Base-by-base conservation (phyloP, 2,329 filamentous ascomycete genomes). In the Balansia obtecta region DNA sequence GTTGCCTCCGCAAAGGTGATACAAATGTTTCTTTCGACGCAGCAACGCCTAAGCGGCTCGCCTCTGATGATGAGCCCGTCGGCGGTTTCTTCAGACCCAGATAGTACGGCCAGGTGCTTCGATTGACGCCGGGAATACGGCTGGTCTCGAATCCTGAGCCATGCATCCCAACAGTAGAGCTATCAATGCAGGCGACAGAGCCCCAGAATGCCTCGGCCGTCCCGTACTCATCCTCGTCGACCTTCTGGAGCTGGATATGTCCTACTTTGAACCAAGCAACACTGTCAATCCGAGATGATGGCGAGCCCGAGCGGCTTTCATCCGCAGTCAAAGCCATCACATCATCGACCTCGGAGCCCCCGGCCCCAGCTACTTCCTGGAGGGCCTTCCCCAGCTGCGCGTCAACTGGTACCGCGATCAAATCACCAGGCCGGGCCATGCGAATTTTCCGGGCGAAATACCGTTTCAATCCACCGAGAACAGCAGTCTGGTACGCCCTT, bases 211-310 rank as follows among this genome's bases (percentile, higher is more conserved):
- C 83, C 46, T 83, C 79, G 3, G 77, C 76, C 2, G 79, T 72
- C 13, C 79, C 78, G 34, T 81, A 77, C n/a, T 77, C 73, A 8
- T 78, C 72, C 60, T 61, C 73, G 58, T 71, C 82, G 57, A 61
- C 66, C 57, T 70, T 80, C 61, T 71, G 71, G 6, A 75, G 69
- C 50, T 74, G 73, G 48, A 94, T 83, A 52, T 88, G 85, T 39
- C 85, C 85, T 40, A 98, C 85, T 56, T 83, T 87, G 72, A 96
- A 97, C 93, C 93, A 98, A 8, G 88, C 90, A 18, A 95, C 86
- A 32, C 73, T 78, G 65, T 76, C 80, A 57, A 68, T 71, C 58
- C 56, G 70, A 51, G 55, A 63, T 39, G 52, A 48, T 12, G 59
- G 55, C 33, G 57, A 59, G 16, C 59, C 60, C 18, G 53, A 50